These are phyloP conservation scores for Leucosporidium yakuticum DNA, from an alignment of 768 basidiomycete genomes.

Conservation along the genomic window DNA sequence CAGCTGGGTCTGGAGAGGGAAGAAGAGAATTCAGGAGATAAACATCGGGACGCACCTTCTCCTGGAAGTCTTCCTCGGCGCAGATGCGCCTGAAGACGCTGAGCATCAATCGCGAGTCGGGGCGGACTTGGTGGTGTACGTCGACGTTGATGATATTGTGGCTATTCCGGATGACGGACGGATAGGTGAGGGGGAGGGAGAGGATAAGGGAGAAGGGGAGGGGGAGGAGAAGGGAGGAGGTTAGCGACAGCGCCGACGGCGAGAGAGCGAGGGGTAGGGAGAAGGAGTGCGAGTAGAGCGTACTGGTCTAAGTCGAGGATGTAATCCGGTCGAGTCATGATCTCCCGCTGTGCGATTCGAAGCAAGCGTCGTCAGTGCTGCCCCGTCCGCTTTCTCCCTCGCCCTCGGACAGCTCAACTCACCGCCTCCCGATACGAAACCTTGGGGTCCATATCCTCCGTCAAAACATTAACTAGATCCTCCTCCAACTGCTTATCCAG, in stretches of 20 bases:
- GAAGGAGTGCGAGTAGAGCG: background rate
- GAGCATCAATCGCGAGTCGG: slow-evolving; percentile 71
- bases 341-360: slow-evolving; percentile 49
- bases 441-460: slow-evolving; percentile 48
- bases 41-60: slow-evolving; percentile 42
- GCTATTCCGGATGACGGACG: too few relatives aligned
- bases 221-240: background rate
- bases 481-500: slow-evolving; percentile 43
- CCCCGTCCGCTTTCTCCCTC: too few relatives aligned
- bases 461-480: slow-evolving; percentile 57
- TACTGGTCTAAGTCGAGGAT: slow-evolving; percentile 60
- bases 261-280: background rate
- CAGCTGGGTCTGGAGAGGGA: background rate
- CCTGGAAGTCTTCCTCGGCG: slow-evolving; percentile 69
- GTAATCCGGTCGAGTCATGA: slow-evolving; percentile 80
- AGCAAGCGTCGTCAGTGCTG: background rate
- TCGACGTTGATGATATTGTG: slow-evolving; percentile 73
- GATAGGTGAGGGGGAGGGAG: background rate
- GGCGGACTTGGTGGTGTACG: slow-evolving; percentile 68
- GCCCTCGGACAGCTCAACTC: too few relatives aligned
- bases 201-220: background rate
- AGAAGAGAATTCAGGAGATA: slow-evolving; percentile 3
- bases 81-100: slow-evolving; percentile 66
- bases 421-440: slow-evolving; percentile 22
- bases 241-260: background rate